Percentiles rank a stretch among this genome's conserved stretches.
Evolutionary conservation across 2,329 filamentous ascomycete species (phyloP).

Genomic region (Tolypocladium tropicale): DNA sequence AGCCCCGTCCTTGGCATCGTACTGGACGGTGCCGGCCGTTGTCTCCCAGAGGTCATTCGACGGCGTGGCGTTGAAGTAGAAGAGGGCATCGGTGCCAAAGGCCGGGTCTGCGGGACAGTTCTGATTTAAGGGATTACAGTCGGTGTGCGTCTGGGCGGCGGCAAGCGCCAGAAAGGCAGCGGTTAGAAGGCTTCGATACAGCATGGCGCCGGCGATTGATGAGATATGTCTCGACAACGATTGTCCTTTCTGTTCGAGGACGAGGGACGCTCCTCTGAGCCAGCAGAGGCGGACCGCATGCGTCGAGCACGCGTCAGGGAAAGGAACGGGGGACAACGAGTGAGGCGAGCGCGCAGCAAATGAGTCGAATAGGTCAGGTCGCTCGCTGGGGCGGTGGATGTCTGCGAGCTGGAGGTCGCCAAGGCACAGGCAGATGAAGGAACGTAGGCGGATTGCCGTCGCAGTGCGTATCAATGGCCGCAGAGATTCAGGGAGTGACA

Average conservation of each 20-base stretch:
- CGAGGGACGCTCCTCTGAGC: neutral
- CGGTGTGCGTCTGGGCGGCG: conserved; percentile 63
- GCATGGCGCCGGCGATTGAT: conserved; percentile 1
- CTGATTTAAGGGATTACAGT: conserved; percentile 66
- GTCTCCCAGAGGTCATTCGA: conserved; percentile 56
- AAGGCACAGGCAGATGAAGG: neutral
- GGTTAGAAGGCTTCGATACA: conserved; percentile 14
- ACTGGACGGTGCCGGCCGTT: conserved; percentile 54
- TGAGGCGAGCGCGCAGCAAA: neutral
- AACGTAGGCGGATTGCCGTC: neutral
- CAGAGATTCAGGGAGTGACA: neutral
- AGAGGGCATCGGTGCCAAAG: conserved; percentile 52
- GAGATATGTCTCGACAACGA: neutral
- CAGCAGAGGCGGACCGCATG: neutral
- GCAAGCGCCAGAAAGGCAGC: conserved; percentile 33
- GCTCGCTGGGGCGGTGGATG: neutral
- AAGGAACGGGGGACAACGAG: neutral
- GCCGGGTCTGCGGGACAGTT: conserved; percentile 62
- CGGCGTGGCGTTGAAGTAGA: conserved; percentile 54
- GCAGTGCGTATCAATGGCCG: neutral
- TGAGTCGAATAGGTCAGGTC: neutral
- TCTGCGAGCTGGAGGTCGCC: neutral
- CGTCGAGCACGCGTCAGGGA: neutral
- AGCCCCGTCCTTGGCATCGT: conserved; percentile 51
- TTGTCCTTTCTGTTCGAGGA: neutral